A percentile compares a stretch with the other conserved stretches of the same genome.
phyloP scores from a whole-genome alignment of 768 basidiomycete genomes.

The Serpula lacrymans region DNA sequence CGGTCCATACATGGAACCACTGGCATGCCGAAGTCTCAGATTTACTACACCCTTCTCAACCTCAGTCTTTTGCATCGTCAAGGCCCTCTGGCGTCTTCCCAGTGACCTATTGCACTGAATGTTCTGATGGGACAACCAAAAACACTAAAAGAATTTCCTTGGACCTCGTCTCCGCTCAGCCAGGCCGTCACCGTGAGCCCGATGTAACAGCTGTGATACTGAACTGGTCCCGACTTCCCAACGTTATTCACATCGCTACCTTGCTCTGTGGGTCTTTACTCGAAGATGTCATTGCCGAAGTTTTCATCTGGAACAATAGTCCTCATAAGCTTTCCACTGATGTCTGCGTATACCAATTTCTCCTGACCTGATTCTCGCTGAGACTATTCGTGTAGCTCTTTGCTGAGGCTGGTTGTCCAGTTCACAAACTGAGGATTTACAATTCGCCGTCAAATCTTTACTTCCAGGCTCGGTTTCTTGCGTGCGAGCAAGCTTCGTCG shows the following conservation, averaged over 20 bases:
- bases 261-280: slow-evolving; percentile 47
- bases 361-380: neutral
- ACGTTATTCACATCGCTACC: slow-evolving; percentile 54
- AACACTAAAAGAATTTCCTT: too few relatives aligned
- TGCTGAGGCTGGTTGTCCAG: slow-evolving; percentile 37
- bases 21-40: too few relatives aligned
- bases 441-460: slow-evolving; percentile 57
- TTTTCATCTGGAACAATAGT: slow-evolving; percentile 66
- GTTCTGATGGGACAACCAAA: too few relatives aligned
- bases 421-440: slow-evolving; percentile 44
- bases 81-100: too few relatives aligned
- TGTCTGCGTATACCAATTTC: slow-evolving; percentile 28
- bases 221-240: slow-evolving; percentile 66
- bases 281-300: slow-evolving; percentile 41
- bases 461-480: slow-evolving; percentile 61
- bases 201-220: slow-evolving; percentile 56
- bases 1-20: too few relatives aligned
- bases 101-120: too few relatives aligned
- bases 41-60: too few relatives aligned
- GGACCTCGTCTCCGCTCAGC: too few relatives aligned
- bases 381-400: slow-evolving; percentile 34
- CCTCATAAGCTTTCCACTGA: slow-evolving; percentile 37
- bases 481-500: slow-evolving; percentile 49
- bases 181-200: slow-evolving; percentile 16
- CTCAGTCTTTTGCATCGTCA: too few relatives aligned